Conservation (phyloP, 805 yeast genomes). For the Myxozyma vanderwaltii region DNA sequence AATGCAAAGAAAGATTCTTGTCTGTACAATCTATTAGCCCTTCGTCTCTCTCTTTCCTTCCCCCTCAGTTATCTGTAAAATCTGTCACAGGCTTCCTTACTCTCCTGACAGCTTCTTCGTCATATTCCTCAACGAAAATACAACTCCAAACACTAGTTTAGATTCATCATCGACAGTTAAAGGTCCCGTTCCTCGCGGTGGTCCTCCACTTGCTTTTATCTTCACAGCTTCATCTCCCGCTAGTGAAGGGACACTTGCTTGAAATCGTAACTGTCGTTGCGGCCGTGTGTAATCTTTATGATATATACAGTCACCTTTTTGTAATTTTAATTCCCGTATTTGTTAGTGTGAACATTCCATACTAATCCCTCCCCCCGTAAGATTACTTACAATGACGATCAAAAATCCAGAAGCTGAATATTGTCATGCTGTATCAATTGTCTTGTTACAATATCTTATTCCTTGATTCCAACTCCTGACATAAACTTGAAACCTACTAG, state of each 20-base stretch:
- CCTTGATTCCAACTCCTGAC: no score
- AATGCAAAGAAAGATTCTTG: constrained; percentile 41
- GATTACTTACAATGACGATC: constrained; percentile 75
- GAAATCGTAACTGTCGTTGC: constrained; percentile 18
- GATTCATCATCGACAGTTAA: constrained; percentile 61
- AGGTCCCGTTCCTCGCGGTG: constrained; percentile 20
- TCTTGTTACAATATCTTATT: not conserved
- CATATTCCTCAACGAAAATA: constrained; percentile 76
- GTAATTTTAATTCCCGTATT: not conserved
- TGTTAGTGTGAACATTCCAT: not conserved
- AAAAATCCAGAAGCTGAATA: constrained; percentile 85
- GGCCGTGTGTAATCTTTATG: constrained; percentile 58
- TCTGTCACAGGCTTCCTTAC: constrained; percentile 34
- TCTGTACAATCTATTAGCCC: constrained; percentile 46
- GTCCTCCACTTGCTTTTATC: constrained; percentile 9
- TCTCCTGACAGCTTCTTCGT: constrained; percentile 55
- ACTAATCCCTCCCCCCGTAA: not conserved
- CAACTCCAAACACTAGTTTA: constrained; percentile 81
- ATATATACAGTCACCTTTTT: constrained; percentile 69
- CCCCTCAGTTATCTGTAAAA: no score
- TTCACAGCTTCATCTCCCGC: constrained; percentile 46
- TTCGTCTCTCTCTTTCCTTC: no score
- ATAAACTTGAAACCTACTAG: no score
- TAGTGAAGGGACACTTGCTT: not conserved
- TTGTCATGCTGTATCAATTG: constrained; percentile 48